Evolutionary conservation across 306 rosid species (phyloP).

Genomic region (Trifolium subterraneum): DNA sequence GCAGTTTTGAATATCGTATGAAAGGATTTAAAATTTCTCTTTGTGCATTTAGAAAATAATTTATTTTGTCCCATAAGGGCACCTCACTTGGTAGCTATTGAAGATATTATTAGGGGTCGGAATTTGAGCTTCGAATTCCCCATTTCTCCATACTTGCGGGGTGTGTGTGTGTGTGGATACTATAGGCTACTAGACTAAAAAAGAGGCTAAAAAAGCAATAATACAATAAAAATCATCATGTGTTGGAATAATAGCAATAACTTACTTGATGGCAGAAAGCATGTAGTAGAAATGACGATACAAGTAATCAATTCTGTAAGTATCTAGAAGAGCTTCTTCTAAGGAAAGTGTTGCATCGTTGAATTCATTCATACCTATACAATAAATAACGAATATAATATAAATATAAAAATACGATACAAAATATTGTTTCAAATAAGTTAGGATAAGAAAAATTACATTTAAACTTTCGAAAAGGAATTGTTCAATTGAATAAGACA

Average conservation of each 20-base stretch:
- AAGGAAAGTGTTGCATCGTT: slow-evolving; percentile 45
- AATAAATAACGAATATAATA: too few species aligned
- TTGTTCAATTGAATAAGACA: neutral
- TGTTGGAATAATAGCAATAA: neutral
- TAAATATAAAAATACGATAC: too few species aligned
- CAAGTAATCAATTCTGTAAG: slow-evolving; percentile 54
- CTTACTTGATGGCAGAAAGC: slow-evolving; percentile 54
- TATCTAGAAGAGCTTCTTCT: slow-evolving; percentile 51
- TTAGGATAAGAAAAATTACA: neutral
- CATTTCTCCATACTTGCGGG: too few species aligned
- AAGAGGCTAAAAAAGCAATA: too few species aligned
- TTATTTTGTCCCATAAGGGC: too few species aligned
- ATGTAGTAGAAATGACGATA: slow-evolving; percentile 54
- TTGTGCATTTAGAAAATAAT: neutral
- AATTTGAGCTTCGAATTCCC: too few species aligned
- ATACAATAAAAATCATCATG: too few species aligned
- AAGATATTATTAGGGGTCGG: too few species aligned
- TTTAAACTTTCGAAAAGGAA: neutral
- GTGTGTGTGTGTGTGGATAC: too few species aligned
- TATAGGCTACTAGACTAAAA: too few species aligned
- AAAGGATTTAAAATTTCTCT: neutral
- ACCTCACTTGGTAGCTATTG: too few species aligned
- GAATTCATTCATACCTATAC: slow-evolving; percentile 55
- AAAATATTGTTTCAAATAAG: neutral
- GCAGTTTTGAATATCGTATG: neutral